Percentiles rank a stretch among this genome's conserved stretches.
These are phyloP conservation scores for Neopestalotiopsis sp. DNA, from an alignment of 2,329 filamentous ascomycete species.

Conservation along the genomic window DNA sequence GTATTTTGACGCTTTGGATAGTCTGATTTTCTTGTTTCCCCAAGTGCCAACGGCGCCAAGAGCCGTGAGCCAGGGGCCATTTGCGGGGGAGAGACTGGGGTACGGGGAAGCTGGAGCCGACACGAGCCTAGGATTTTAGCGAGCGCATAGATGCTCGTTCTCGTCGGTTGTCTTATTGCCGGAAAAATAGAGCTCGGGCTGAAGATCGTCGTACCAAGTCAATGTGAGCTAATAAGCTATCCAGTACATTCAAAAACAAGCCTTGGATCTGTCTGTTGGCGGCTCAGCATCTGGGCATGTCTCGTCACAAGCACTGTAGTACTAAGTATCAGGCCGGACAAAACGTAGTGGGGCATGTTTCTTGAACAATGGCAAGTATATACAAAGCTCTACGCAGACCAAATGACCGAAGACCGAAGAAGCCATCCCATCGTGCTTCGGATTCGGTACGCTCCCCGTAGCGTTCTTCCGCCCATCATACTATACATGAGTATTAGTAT, in stretches of 20 bases:
- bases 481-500: no score
- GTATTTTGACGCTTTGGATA: neutral
- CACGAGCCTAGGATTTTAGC: conserved; percentile 1
- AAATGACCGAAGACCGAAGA: no score
- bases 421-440: no score
- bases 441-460: no score
- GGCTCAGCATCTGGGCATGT: no score
- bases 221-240: no score
- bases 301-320: neutral
- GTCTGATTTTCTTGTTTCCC: neutral
- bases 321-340: neutral
- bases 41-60: neutral
- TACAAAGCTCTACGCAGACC: no score
- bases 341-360: neutral
- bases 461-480: no score
- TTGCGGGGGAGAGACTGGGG: neutral
- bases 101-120: conserved; percentile 13
- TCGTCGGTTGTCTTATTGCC: neutral
- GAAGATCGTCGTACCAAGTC: no score
- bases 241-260: no score
- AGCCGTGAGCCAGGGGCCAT: neutral
- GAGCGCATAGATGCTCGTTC: neutral
- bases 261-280: no score
- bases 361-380: no score
- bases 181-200: neutral